phyloP scores from a whole-genome alignment of 2,329 filamentous ascomycete genomes.

The Colletotrichum camelliae region DNA sequence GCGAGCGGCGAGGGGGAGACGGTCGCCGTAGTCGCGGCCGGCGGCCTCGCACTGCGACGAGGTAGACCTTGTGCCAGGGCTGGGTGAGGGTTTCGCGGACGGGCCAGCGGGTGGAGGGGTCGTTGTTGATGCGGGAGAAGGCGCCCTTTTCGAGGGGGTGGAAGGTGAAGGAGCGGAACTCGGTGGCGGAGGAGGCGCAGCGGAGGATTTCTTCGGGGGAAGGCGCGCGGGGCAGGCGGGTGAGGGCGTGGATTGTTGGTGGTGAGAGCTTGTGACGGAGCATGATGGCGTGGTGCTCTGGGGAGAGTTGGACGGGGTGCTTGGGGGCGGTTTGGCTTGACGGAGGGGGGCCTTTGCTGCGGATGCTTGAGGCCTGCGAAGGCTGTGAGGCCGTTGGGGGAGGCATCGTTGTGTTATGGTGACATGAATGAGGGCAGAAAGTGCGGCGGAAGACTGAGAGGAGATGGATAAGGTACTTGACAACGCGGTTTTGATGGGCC shows the following conservation, averaged over 20 bases:
- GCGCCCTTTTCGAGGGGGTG: conserved; percentile 38
- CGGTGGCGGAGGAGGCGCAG: conserved; percentile 41
- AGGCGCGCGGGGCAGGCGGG: conserved; percentile 12
- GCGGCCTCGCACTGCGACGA: conserved; percentile 74
- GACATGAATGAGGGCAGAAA: background rate
- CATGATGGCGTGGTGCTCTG: conserved; percentile 17
- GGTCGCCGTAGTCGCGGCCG: conserved; percentile 56
- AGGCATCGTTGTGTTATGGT: background rate
- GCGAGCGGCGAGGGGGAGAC: conserved; percentile 38
- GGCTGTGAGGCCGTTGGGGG: background rate
- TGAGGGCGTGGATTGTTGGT: conserved; percentile 14
- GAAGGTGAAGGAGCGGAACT: conserved; percentile 42
- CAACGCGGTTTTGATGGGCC: background rate
- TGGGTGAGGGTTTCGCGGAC: conserved; percentile 52
- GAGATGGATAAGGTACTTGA: background rate
- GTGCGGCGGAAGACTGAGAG: background rate
- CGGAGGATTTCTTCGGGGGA: conserved; percentile 36
- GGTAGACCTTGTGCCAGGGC: conserved; percentile 75
- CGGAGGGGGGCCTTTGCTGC: background rate
- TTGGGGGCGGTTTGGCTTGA: background rate
- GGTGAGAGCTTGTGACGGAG: conserved; percentile 17
- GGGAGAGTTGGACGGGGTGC: background rate
- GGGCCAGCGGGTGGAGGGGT: conserved; percentile 42
- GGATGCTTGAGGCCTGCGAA: background rate
- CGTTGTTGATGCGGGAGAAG: conserved; percentile 43